Evolutionary conservation across 129 eudicot genomes (phyloP).

Genomic region (Saussurea involucrata): DNA sequence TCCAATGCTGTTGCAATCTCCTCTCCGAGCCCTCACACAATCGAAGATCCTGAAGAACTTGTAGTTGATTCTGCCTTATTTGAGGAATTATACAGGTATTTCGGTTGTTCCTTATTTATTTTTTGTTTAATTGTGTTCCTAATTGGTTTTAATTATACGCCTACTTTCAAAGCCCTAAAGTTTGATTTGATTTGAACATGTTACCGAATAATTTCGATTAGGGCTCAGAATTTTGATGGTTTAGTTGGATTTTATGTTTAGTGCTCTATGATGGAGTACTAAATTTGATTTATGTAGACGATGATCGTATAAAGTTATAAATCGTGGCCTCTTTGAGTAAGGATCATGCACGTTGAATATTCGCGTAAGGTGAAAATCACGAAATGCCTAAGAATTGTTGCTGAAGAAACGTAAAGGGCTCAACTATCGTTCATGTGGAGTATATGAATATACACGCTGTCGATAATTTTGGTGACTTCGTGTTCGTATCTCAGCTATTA

Average conservation of each 20-base stretch:
- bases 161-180: constrained; percentile 2
- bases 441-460: background rate
- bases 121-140: background rate
- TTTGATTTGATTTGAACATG: background rate
- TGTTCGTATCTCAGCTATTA: background rate
- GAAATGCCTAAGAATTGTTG: background rate
- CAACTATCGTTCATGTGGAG: background rate
- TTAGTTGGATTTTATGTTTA: background rate
- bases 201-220: background rate
- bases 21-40: background rate
- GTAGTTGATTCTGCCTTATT: constrained; percentile 11
- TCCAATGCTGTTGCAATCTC: background rate
- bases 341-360: background rate
- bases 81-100: background rate
- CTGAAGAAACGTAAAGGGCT: background rate
- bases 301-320: constrained; percentile 7
- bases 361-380: constrained; percentile 6
- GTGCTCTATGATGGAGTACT: background rate
- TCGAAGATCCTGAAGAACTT: constrained; percentile 4
- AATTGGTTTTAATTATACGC: background rate
- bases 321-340: background rate
- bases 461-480: background rate
- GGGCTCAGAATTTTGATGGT: background rate
- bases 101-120: background rate
- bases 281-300: background rate